Evolutionary conservation across 2,329 filamentous ascomycete species (phyloP).

Genomic region (Huntiella decipiens): DNA sequence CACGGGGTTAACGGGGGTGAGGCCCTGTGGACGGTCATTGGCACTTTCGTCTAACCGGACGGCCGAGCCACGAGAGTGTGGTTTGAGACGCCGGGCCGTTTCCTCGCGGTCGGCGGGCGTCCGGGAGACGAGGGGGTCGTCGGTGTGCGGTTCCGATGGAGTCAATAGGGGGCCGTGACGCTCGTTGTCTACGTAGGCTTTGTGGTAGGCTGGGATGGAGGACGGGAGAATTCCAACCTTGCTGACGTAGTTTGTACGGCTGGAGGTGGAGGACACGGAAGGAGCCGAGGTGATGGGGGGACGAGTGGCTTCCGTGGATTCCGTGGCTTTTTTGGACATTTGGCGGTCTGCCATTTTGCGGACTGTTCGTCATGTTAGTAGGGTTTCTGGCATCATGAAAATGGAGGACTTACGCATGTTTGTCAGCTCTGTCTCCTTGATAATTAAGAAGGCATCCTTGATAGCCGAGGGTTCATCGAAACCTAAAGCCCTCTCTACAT

Average conservation of each 20-base stretch:
- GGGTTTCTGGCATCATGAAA: too few relatives aligned
- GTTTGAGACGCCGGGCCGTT: conserved; percentile 62
- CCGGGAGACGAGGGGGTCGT: conserved; percentile 30
- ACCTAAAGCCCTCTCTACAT: conserved; percentile 84
- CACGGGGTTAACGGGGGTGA: conserved; percentile 40
- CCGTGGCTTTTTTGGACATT: too few relatives aligned
- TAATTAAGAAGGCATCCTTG: conserved; percentile 97
- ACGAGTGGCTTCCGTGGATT: conserved; percentile 16
- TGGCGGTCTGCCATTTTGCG: too few relatives aligned
- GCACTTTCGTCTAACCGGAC: conserved; percentile 46
- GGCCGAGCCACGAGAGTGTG: conserved; percentile 56
- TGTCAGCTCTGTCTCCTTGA: conserved; percentile 68
- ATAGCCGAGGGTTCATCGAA: conserved; percentile 91
- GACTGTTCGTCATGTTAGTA: too few relatives aligned
- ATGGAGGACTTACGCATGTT: background rate
- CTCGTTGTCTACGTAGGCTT: conserved; percentile 66
- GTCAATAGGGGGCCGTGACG: conserved; percentile 28
- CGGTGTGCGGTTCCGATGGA: conserved; percentile 23
- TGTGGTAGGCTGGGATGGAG: conserved; percentile 77
- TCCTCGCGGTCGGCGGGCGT: conserved; percentile 64
- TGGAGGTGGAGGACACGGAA: conserved; percentile 31
- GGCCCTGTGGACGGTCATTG: conserved; percentile 35
- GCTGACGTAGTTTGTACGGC: conserved; percentile 43
- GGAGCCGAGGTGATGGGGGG: conserved; percentile 35
- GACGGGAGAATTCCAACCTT: conserved; percentile 85